phyloP scores from a whole-genome alignment of 768 basidiomycete species.

The Pisolithus sp. region DNA sequence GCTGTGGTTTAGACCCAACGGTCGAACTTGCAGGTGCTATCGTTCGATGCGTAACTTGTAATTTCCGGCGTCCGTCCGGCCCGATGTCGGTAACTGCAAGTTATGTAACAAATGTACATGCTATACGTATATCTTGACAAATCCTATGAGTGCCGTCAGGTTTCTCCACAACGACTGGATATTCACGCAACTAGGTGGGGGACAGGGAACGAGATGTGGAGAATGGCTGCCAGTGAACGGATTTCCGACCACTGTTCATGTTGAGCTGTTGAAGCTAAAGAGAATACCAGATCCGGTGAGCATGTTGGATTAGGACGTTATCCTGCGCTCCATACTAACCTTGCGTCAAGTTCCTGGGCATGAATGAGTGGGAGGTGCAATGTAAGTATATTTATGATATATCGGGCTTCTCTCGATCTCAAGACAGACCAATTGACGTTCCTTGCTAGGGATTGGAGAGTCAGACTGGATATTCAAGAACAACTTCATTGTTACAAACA shows the following conservation, averaged over 20 bases:
- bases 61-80: no score
- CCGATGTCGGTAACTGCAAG: no score
- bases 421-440: not conserved
- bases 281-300: constrained; percentile 81
- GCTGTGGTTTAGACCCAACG: no score
- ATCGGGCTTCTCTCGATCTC: not conserved
- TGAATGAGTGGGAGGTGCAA: constrained; percentile 88
- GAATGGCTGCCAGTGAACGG: constrained; percentile 62
- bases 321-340: constrained; percentile 5
- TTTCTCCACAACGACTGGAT: constrained; percentile 46
- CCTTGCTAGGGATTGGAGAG: constrained; percentile 75
- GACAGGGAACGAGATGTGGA: constrained; percentile 47
- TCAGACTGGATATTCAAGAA: constrained; percentile 79
- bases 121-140: not conserved
- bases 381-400: constrained; percentile 41
- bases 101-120: no score
- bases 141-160: constrained; percentile 17
- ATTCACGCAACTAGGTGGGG: constrained; percentile 63
- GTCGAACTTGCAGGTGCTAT: no score
- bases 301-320: constrained; percentile 3
- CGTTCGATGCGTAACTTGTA: no score
- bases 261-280: constrained; percentile 67
- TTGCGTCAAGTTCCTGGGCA: constrained; percentile 53
- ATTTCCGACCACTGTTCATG: constrained; percentile 84
- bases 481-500: constrained; percentile 44